Evolutionary conservation across 169 alveolate genomes (phyloP).

Genomic region (Cryptosporidium tyzzeri): DNA sequence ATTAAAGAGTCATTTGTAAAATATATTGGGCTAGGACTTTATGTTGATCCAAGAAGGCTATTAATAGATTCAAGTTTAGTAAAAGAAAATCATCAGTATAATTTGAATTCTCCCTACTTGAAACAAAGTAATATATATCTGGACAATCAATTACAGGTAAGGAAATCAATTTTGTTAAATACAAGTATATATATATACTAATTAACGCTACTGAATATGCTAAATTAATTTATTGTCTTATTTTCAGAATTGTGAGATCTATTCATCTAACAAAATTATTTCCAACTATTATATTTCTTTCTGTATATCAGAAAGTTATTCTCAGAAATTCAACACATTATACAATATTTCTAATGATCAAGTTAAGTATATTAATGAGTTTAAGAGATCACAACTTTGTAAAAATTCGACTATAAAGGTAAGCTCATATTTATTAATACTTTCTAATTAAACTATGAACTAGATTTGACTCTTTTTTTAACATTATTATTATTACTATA

Average conservation of each 20-base stretch:
- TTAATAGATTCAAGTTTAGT: not conserved
- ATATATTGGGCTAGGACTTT: conserved; percentile 58
- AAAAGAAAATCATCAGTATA: not conserved
- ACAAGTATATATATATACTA: not conserved
- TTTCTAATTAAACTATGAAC: not conserved
- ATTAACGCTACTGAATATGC: not conserved
- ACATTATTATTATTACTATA: too few relatives aligned
- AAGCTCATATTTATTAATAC: not conserved
- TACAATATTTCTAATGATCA: not conserved
- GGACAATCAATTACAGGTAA: conserved; percentile 51
- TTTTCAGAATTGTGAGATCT: conserved; percentile 27
- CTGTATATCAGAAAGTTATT: conserved; percentile 6
- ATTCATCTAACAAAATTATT: conserved; percentile 20
- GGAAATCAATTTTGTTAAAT: not conserved
- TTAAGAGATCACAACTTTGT: too few relatives aligned
- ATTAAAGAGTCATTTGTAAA: conserved; percentile 76
- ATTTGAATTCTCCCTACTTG: not conserved
- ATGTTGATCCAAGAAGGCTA: conserved; percentile 67
- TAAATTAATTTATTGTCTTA: not conserved
- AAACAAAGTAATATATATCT: not conserved
- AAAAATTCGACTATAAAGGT: not conserved
- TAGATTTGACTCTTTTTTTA: too few relatives aligned
- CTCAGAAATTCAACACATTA: not conserved
- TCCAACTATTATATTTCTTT: conserved; percentile 30
- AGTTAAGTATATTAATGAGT: not conserved